phyloP scores from a whole-genome alignment of 2,329 filamentous ascomycete species.

The Lojkania enalia region DNA sequence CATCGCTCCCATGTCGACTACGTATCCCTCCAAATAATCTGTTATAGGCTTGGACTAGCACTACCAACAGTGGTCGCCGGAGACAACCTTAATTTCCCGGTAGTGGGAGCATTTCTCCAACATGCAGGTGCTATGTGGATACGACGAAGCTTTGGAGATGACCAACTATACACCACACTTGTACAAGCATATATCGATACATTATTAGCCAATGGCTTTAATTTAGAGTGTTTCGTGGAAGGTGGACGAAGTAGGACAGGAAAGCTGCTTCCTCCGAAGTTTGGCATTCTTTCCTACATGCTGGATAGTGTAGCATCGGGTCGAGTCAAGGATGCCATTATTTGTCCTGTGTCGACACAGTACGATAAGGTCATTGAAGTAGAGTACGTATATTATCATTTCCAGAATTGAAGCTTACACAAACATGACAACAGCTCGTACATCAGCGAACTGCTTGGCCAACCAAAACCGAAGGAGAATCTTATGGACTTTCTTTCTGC shows the following conservation, averaged over 20 bases:
- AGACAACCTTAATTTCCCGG: conserved; percentile 93
- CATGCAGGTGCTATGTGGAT: conserved; percentile 98
- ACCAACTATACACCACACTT: conserved; percentile 86
- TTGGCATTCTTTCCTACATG: conserved; percentile 90
- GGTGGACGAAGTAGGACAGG: conserved; percentile 90
- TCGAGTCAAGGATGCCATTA: conserved; percentile 84
- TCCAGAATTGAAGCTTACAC: too few species aligned
- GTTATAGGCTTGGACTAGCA: conserved; percentile 86
- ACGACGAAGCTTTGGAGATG: conserved; percentile 86
- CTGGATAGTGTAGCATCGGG: conserved; percentile 88
- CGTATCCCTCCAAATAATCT: conserved; percentile 91
- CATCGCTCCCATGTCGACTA: conserved; percentile 97
- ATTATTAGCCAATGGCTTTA: conserved; percentile 84
- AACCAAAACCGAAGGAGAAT: conserved; percentile 95
- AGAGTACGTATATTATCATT: conserved; percentile 13
- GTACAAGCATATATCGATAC: conserved; percentile 97
- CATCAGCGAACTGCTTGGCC: conserved; percentile 87
- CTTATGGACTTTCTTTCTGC: conserved; percentile 85
- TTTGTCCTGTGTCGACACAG: conserved; percentile 94
- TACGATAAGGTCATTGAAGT: conserved; percentile 99
- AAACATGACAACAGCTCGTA: conserved; percentile 64
- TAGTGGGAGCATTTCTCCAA: conserved; percentile 87
- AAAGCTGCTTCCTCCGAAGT: conserved; percentile 91
- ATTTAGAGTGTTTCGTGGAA: conserved; percentile 98
- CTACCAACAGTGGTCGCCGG: conserved; percentile 91